These are phyloP conservation scores for Aspergillus homomorphus DNA, from an alignment of 495 filamentous ascomycete species.

Conservation along the genomic window DNA sequence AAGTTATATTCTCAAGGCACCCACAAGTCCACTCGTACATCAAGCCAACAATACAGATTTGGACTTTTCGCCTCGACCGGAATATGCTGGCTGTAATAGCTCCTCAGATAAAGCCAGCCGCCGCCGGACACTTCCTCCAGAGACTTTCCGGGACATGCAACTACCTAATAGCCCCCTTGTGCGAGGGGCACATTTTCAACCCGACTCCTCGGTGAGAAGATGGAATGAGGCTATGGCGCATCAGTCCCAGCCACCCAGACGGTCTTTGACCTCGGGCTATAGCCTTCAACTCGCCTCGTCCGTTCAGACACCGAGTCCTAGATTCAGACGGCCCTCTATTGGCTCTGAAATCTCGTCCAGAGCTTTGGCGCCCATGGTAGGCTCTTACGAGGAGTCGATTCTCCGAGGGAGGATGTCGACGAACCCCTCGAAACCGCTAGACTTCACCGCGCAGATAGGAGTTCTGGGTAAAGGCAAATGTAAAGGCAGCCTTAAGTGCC, in stretches of 20 bases:
- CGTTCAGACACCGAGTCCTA: slow-evolving; percentile 57
- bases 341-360: slow-evolving; percentile 72
- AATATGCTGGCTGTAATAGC: slow-evolving; percentile 27
- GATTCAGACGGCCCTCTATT: slow-evolving; percentile 66
- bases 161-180: slow-evolving; percentile 28
- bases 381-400: slow-evolving; percentile 97
- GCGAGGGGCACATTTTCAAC: slow-evolving; percentile 17
- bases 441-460: slow-evolving; percentile 94
- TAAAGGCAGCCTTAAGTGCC: slow-evolving; percentile 80
- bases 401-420: slow-evolving; percentile 95
- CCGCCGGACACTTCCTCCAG: slow-evolving; percentile 60
- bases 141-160: slow-evolving; percentile 46
- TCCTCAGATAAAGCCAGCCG: slow-evolving; percentile 49
- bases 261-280: slow-evolving; percentile 65
- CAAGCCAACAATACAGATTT: slow-evolving; percentile 85
- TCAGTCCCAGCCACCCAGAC: slow-evolving; percentile 68
- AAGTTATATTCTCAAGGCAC: slow-evolving; percentile 79
- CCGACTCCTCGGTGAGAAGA: slow-evolving; percentile 22
- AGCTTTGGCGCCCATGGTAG: slow-evolving; percentile 91
- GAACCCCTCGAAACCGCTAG: slow-evolving; percentile 85
- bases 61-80: slow-evolving; percentile 54
- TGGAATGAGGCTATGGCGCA: slow-evolving; percentile 58
- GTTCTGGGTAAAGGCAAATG: slow-evolving; percentile 88
- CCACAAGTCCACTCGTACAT: slow-evolving; percentile 89
- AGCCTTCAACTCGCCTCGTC: slow-evolving; percentile 55